Base-by-base conservation (phyloP, 768 basidiomycete species). In the Boletus subcaerulescens region DNA sequence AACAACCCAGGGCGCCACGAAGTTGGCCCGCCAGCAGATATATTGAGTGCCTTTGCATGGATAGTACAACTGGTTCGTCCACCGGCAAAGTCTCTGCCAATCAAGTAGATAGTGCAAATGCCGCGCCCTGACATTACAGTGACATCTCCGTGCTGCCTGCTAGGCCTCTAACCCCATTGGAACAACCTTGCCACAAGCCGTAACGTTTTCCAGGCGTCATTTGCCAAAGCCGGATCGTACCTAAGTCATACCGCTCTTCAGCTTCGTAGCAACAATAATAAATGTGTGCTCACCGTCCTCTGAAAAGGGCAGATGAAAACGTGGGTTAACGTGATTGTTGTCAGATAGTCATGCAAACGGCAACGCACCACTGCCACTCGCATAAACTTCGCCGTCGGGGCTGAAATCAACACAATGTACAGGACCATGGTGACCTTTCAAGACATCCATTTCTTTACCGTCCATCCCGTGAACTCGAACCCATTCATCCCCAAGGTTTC, bases 361-460 rank as follows among this genome's bases (percentile, higher is more conserved):
- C 39, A 38, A 50, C 91, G 76, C 71, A 87, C 96, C 96, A 64
- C 92, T 95, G 48, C 96, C 97, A 65, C 91, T 94, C 35, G 96
- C 96, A 70, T 92, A 98, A 78, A 97, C 83, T 76, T 98, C 97
- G 22, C 96, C 96, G 68, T 98, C 96, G 1, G 96, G 96, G 66
- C 89, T 92, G 71, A 87, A 96, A 64, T 91, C 88, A 45, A 96
- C 88, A 51, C 91, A 92, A 64, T 96, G 93, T 17, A 98, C 95
- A 18, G 96, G 95, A 22, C 96, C 97, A 68, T 98, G 97, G 66
- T 98, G 97, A 5, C 96, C 96, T 71, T 97, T 96, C 54, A 94
- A 80, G 31, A 97, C 82, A 53, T 98, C 96, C 59, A 82, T 74
- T 74, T 99, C 95, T 70, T 88, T 86, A 2, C 96, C 97, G 32